Evolutionary conservation across 1,284 basidiomycete genomes (phyloP).

Genomic region (Caloboletus inedulis): DNA sequence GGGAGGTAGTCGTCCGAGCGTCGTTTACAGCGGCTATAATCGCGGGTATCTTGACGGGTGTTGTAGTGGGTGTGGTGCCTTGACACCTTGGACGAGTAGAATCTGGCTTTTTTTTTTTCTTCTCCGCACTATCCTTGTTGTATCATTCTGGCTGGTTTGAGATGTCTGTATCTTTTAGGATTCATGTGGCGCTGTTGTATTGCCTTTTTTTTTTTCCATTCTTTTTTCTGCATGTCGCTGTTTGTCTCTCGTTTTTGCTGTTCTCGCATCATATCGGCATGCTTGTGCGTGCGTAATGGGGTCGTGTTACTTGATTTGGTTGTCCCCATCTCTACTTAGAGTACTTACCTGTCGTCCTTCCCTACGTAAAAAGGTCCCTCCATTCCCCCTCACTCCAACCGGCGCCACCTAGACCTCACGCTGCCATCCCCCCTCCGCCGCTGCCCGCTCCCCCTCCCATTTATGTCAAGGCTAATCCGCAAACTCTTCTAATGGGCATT

Average conservation of each 20-base stretch:
- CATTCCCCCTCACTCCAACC: neutral
- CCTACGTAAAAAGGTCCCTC: neutral
- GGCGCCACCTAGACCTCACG: neutral
- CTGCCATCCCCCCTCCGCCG: neutral
- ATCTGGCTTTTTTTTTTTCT: neutral
- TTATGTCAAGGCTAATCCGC: neutral
- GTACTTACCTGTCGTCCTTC: neutral
- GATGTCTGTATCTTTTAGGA: neutral
- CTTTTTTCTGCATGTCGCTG: neutral
- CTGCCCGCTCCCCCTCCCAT: neutral
- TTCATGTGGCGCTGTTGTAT: neutral
- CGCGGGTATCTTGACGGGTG: constrained; percentile 13
- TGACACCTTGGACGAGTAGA: constrained; percentile 1
- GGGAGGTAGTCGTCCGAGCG: constrained; percentile 61
- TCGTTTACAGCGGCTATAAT: constrained; percentile 33
- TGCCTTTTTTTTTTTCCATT: neutral
- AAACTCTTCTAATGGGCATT: too few relatives aligned
- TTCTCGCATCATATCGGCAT: neutral
- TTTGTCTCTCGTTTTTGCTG: neutral
- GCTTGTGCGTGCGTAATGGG: neutral
- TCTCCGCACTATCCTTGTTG: neutral
- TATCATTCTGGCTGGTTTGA: neutral
- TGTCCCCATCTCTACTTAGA: neutral
- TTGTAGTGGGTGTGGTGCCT: constrained; percentile 24
- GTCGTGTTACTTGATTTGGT: neutral